Evolutionary conservation across 169 alveolate genomes (phyloP).

Genomic region (Plasmodium relictum): DNA sequence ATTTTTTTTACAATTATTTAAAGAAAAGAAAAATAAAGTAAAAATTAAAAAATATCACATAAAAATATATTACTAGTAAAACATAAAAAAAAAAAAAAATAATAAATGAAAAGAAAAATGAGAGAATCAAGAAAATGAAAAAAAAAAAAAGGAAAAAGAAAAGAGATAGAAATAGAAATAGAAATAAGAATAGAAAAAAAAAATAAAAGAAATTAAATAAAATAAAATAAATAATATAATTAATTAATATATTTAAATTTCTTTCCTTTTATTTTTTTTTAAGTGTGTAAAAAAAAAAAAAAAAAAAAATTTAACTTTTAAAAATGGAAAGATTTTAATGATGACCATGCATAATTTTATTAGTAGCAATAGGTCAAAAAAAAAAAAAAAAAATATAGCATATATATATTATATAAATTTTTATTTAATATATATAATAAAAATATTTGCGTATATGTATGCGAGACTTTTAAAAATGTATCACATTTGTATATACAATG

Average conservation of each 20-base stretch:
- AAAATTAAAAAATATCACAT: not conserved
- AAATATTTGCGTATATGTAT: not conserved
- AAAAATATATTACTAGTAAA: not conserved
- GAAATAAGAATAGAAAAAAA: no score
- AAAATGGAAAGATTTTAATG: not conserved
- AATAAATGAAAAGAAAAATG: not conserved
- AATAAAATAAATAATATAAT: no score
- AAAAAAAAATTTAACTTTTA: not conserved
- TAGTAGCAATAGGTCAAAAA: constrained; percentile 2
- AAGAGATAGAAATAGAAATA: no score
- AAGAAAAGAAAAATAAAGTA: not conserved
- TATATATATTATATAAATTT: not conserved
- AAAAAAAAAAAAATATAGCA: not conserved
- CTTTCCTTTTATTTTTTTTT: constrained; percentile 35
- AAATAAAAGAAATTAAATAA: no score
- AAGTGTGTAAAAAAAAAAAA: constrained; percentile 29
- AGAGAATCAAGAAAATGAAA: not conserved
- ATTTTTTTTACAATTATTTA: not conserved
- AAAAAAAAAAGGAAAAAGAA: not conserved
- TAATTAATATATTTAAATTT: not conserved
- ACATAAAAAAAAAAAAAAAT: not conserved
- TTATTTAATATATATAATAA: constrained; percentile 2
- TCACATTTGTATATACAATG: constrained; percentile 7
- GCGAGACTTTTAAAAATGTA: constrained; percentile 6
- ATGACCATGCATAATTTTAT: not conserved